Conservation (phyloP, 2,329 filamentous ascomycete genomes). For the Phyllosticta paracitricarpa region DNA sequence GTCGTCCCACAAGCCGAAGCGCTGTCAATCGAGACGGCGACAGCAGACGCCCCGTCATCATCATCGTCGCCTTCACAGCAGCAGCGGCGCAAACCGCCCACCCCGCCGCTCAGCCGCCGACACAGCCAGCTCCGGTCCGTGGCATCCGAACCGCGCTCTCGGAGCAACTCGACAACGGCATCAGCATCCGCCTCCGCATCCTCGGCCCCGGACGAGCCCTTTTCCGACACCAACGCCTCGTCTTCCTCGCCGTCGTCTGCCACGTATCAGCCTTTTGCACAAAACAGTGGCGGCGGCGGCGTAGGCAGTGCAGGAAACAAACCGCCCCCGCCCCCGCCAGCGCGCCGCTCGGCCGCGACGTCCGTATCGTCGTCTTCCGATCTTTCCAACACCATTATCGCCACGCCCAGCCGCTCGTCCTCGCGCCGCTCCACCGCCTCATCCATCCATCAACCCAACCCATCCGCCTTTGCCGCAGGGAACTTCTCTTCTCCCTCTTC, state of each 20-base stretch:
- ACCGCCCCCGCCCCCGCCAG: constrained; percentile 4
- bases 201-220: constrained; percentile 18
- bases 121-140: constrained; percentile 25
- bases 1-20: constrained; percentile 8
- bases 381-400: not conserved
- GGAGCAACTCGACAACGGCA: constrained; percentile 27
- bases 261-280: not conserved
- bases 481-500: too few species aligned
- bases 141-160: constrained; percentile 16
- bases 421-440: constrained; percentile 8
- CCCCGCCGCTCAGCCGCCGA: constrained; percentile 22
- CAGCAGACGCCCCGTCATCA: not conserved
- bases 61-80: not conserved
- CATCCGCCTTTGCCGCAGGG: not conserved
- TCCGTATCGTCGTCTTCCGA: not conserved
- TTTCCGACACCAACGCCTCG: not conserved
- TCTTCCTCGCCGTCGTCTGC: not conserved
- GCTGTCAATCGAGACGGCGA: constrained; percentile 7
- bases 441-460: constrained; percentile 2
- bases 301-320: not conserved
- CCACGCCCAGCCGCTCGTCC: constrained; percentile 2
- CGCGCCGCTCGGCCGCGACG: constrained; percentile 7
- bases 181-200: constrained; percentile 24
- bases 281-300: not conserved
- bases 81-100: constrained; percentile 14